A percentile compares a stretch with the other conserved stretches of the same genome.
phyloP scores from a whole-genome alignment of 805 yeast species.

The Lipomyces yamanashiensis region DNA sequence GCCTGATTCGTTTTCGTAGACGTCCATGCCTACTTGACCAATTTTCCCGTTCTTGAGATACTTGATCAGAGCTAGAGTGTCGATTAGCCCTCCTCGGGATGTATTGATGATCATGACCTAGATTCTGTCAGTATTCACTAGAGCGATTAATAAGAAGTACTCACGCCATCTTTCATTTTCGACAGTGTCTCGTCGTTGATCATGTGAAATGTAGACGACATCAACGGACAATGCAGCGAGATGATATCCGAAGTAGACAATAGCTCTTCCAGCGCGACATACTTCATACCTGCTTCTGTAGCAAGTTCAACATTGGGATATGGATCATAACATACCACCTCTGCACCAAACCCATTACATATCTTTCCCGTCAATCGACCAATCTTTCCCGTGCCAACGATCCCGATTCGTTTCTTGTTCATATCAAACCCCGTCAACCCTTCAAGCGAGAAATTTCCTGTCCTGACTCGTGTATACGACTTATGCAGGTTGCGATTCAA shows the following conservation, averaged over 20 bases:
- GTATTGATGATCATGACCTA: slow-evolving; percentile 53
- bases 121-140: neutral
- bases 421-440: slow-evolving; percentile 41
- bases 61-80: slow-evolving; percentile 49
- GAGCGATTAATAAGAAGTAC: slow-evolving; percentile 35
- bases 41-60: slow-evolving; percentile 50
- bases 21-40: slow-evolving; percentile 57
- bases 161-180: slow-evolving; percentile 52
- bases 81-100: slow-evolving; percentile 57
- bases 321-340: slow-evolving; percentile 51
- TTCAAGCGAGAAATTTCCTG: slow-evolving; percentile 41
- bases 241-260: slow-evolving; percentile 50
- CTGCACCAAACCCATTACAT: slow-evolving; percentile 53
- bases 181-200: slow-evolving; percentile 48
- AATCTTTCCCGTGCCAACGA: slow-evolving; percentile 56
- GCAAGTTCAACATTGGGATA: slow-evolving; percentile 41
- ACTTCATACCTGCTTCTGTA: slow-evolving; percentile 47
- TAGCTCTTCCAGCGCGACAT: slow-evolving; percentile 50
- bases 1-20: slow-evolving; percentile 52
- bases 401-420: slow-evolving; percentile 51
- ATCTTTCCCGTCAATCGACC: slow-evolving; percentile 52
- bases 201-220: slow-evolving; percentile 52
- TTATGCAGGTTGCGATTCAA: slow-evolving; percentile 41
- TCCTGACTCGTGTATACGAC: slow-evolving; percentile 40
- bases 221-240: slow-evolving; percentile 54